These are phyloP conservation scores for Fusarium algeriense DNA, from an alignment of 2,329 filamentous ascomycete species.

Conservation along the genomic window DNA sequence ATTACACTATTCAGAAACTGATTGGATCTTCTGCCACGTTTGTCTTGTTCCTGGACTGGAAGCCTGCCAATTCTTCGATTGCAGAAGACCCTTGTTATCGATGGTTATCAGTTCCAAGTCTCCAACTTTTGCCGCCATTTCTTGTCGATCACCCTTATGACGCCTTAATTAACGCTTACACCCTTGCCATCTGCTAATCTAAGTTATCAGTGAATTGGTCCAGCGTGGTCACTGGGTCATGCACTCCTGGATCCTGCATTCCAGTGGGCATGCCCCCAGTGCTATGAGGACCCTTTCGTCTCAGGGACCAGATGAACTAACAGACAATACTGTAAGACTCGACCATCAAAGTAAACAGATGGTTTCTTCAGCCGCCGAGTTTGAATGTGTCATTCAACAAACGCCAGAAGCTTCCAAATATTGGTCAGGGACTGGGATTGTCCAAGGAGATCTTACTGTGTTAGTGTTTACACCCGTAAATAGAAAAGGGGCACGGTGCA, in stretches of 20 bases:
- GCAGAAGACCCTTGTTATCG: slow-evolving; percentile 22
- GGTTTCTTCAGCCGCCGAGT: slow-evolving; percentile 29
- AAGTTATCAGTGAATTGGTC: slow-evolving; percentile 36
- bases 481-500: slow-evolving; percentile 37
- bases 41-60: slow-evolving; percentile 30
- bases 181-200: slow-evolving; percentile 33
- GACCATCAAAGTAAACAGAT: slow-evolving; percentile 17
- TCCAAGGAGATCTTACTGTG: slow-evolving; percentile 14
- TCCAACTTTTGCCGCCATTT: slow-evolving; percentile 39
- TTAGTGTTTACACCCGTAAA: slow-evolving; percentile 27
- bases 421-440: slow-evolving; percentile 13
- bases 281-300: slow-evolving; percentile 23
- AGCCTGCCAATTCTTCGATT: slow-evolving; percentile 30
- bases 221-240: slow-evolving; percentile 30
- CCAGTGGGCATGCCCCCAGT: slow-evolving; percentile 26
- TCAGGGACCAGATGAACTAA: slow-evolving; percentile 28
- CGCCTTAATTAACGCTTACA: slow-evolving; percentile 23
- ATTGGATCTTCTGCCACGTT: slow-evolving; percentile 21
- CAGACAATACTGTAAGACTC: background rate
- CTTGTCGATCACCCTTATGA: slow-evolving; percentile 32
- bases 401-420: slow-evolving; percentile 31
- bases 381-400: slow-evolving; percentile 13
- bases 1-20: slow-evolving; percentile 23
- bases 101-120: slow-evolving; percentile 33
- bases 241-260: slow-evolving; percentile 49